Evolutionary conservation across 257 asterid species (phyloP).

Genomic region (Capsicum chinense): DNA sequence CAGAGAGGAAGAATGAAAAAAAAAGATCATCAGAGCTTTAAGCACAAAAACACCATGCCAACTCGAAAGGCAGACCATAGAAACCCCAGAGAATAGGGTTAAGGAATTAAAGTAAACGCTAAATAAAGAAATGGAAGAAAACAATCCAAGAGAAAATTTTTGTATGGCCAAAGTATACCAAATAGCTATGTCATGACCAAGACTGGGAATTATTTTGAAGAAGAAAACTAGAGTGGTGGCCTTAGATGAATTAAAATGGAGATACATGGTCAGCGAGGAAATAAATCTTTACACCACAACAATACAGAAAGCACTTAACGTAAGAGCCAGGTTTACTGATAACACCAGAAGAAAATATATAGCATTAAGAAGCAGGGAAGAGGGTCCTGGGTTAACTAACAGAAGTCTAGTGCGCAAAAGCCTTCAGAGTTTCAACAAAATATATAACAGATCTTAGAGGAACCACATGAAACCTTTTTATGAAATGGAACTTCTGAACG

Average conservation of each 20-base stretch:
- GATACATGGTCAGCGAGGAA: conserved; percentile 12
- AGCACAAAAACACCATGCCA: not conserved
- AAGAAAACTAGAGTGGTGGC: not conserved
- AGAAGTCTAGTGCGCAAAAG: conserved; percentile 32
- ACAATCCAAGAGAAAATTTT: not conserved
- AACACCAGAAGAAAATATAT: conserved; percentile 33
- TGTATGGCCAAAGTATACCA: conserved; percentile 3
- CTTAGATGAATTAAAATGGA: conserved; percentile 16
- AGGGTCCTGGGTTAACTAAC: conserved; percentile 42
- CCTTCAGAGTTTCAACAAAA: conserved; percentile 17
- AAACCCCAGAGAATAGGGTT: not conserved
- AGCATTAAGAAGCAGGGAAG: conserved; percentile 40
- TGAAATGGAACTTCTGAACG: not conserved
- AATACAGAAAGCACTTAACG: conserved; percentile 33
- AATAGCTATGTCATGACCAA: not conserved
- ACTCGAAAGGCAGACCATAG: not conserved
- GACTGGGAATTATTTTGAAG: not conserved
- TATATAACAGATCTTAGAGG: not conserved
- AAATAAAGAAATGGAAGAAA: not conserved
- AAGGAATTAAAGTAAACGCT: not conserved
- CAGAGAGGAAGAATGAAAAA: not conserved
- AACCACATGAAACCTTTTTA: not conserved
- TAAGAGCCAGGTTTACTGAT: not conserved
- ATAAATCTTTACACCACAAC: conserved; percentile 24
- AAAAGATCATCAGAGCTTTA: conserved; percentile 41